Evolutionary conservation across 2,329 filamentous ascomycete genomes (phyloP), one percentile per base, ranked within the genome.

Genomic region (Microdochium paspali): DNA sequence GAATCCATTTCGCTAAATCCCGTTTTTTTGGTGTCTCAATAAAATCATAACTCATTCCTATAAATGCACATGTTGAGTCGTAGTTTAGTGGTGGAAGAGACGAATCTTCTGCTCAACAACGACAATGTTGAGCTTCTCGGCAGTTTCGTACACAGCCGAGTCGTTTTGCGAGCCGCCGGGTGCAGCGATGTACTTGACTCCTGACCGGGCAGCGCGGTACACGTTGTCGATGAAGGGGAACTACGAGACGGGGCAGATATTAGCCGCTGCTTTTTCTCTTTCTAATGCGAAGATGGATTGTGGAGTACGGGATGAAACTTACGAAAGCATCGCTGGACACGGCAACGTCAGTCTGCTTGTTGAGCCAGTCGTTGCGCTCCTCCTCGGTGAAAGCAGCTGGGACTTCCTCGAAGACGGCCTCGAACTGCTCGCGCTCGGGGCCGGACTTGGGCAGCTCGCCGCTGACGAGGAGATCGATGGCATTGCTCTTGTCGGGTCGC

Each of bases 151-250:
- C 43, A 93, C 88, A 45, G 83, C 78, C 49, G 74, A 68, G 64
- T 93, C 88, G 63, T 93, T 93, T 68, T 93, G 87, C 67, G 85
- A 95, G 49, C 93, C 93, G 45, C 81, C 86, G 10, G 93, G 93
- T 32, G 91, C 91, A 47, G 93, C 91, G 60, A 97, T 88, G 73
- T 95, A 98, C 74, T 95, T 97, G 62, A 82, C 90, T 45, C 93
- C 93, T 21, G 89, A 95, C 59, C 89, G 80, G 52, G 81, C 82
- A 46, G 90, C 87, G 56, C 93, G 83, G 80, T 94, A 96, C 55
- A 98, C 86, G 61, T 98, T 98, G 75, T 98, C 93, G 61, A 89
- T 88, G 71, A 98, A 98, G 56, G 93, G 93, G 81, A 98, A 98
- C 87, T 89, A 50, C n/a, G 23, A 24, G 7, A 21, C 20, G 18